Evolutionary conservation across 2,329 filamentous ascomycete genomes (phyloP).

Genomic region (Grosmannia huntii): DNA sequence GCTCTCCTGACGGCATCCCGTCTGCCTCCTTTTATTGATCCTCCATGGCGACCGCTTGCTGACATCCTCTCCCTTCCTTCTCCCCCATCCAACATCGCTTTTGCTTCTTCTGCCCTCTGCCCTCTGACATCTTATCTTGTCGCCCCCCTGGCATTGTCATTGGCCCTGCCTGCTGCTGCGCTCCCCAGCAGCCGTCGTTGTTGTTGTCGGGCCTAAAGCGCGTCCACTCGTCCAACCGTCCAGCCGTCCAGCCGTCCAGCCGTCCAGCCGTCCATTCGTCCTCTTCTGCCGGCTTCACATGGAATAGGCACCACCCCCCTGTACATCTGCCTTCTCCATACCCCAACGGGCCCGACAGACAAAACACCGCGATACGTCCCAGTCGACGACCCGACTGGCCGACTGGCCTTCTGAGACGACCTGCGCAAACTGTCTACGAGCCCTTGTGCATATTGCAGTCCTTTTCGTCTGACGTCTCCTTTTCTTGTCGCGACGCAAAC

Average conservation of each 20-base stretch:
- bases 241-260: too few species aligned
- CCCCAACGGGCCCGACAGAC: not conserved
- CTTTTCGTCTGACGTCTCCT: not conserved
- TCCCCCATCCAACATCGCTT: not conserved
- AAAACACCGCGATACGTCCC: not conserved
- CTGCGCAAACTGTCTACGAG: not conserved
- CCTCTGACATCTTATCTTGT: not conserved
- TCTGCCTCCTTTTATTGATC: not conserved
- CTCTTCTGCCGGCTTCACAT: not conserved
- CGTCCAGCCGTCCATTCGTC: not conserved
- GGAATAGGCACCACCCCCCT: not conserved
- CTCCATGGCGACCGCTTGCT: not conserved
- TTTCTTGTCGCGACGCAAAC: not conserved
- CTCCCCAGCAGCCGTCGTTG: not conserved
- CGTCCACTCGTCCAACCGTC: not conserved
- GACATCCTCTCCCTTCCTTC: not conserved
- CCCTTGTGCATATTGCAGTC: not conserved
- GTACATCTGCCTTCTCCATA: not conserved
- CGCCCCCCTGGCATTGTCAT: not conserved
- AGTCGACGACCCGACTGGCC: not conserved
- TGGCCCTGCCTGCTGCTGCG: not conserved
- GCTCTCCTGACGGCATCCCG: not conserved
- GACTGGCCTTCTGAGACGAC: not conserved
- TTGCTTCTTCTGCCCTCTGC: not conserved
- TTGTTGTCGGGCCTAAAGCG: not conserved